phyloP scores from a whole-genome alignment of 139 green algal genomes.

The Volvox africanus region DNA sequence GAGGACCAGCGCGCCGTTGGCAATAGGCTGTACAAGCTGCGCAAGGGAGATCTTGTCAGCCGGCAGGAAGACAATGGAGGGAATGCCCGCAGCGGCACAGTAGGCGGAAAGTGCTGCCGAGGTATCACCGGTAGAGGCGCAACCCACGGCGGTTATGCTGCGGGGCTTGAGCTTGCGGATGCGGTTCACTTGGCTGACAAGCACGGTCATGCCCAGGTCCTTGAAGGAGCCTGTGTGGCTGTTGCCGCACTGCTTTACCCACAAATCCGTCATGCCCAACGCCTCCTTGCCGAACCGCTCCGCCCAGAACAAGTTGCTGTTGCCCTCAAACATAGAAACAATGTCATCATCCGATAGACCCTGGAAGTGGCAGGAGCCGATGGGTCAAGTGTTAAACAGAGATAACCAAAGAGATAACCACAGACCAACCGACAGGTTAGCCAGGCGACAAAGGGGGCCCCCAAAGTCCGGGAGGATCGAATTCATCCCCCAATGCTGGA shows the following conservation, averaged over 20 bases:
- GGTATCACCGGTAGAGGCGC: constrained; percentile 98
- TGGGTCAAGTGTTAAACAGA: too few relatives aligned
- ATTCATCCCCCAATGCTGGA: too few relatives aligned
- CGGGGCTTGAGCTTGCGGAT: constrained; percentile 92
- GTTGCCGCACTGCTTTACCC: constrained; percentile 99
- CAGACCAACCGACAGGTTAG: too few relatives aligned
- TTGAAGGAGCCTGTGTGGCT: constrained; percentile 99
- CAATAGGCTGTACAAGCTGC: constrained; percentile 99
- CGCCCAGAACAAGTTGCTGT: constrained; percentile 99
- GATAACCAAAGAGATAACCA: too few relatives aligned
- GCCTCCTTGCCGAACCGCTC: constrained; percentile 95
- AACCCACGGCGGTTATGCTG: constrained; percentile 94
- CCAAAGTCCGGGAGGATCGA: too few relatives aligned
- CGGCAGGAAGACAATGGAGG: constrained; percentile 99
- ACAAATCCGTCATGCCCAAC: constrained; percentile 97
- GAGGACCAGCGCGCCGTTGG: constrained; percentile 98
- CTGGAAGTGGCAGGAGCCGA: constrained; percentile 54
- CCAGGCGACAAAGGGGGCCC: too few relatives aligned
- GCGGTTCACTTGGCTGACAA: constrained; percentile 91
- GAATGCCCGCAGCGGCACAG: constrained; percentile 96
- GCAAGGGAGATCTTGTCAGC: constrained; percentile 98
- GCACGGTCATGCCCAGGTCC: constrained; percentile 99
- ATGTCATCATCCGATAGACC: constrained; percentile 94
- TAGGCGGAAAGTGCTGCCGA: constrained; percentile 97
- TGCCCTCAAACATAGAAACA: constrained; percentile 99